Conservation (phyloP, 495 filamentous ascomycete genomes). For the Sordaria brevicollis region DNA sequence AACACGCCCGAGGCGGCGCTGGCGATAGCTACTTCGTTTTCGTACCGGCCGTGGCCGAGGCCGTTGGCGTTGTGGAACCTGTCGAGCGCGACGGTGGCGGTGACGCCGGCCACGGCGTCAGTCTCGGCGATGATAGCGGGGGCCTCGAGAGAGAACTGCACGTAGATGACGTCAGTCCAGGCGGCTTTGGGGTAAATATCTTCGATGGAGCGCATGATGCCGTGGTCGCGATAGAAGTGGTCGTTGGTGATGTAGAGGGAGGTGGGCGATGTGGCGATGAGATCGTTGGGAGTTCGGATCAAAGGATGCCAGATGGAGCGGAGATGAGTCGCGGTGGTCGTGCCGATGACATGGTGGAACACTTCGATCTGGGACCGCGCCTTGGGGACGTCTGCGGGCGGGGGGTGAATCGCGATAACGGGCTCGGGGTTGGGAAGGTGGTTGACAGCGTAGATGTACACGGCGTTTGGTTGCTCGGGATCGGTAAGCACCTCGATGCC, state of each 20-base stretch:
- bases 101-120: constrained; percentile 24
- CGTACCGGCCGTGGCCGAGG: constrained; percentile 39
- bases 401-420: not conserved
- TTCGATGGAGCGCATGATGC: constrained; percentile 34
- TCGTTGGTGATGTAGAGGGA: constrained; percentile 54
- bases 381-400: constrained; percentile 7
- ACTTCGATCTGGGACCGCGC: constrained; percentile 43
- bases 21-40: constrained; percentile 38
- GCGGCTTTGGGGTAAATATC: constrained; percentile 22
- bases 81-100: constrained; percentile 32
- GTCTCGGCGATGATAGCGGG: constrained; percentile 16
- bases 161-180: constrained; percentile 25
- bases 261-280: constrained; percentile 36
- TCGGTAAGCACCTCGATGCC: constrained; percentile 49
- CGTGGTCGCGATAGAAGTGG: constrained; percentile 39
- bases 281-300: constrained; percentile 51
- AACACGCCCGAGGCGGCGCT: constrained; percentile 25
- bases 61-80: constrained; percentile 46
- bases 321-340: constrained; percentile 20
- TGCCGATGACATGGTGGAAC: constrained; percentile 41
- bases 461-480: constrained; percentile 28
- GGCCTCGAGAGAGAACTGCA: constrained; percentile 10
- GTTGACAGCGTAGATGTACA: constrained; percentile 54
- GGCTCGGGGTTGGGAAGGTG: constrained; percentile 30
- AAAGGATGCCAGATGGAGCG: constrained; percentile 37